Conservation (phyloP, 192 early-diverging fungal species). For the Umbelopsis ramanniana region DNA sequence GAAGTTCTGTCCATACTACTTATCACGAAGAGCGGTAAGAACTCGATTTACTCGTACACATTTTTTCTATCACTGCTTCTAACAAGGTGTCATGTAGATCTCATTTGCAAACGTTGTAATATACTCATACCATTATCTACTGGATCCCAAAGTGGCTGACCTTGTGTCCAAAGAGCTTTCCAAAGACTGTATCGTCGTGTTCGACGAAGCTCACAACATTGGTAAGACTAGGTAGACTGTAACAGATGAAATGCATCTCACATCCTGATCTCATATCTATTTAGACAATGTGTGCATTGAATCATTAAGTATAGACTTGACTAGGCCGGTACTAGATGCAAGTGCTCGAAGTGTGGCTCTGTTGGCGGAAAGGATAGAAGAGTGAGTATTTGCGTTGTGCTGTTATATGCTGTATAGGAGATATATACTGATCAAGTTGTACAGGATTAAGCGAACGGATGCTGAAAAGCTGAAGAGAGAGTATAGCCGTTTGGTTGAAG, state of each 20-base stretch:
- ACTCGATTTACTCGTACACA: neutral
- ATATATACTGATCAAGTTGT: neutral
- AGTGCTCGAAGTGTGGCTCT: constrained; percentile 79
- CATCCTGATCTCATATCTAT: neutral
- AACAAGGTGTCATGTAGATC: constrained; percentile 51
- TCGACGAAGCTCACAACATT: constrained; percentile 99
- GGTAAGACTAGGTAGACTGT: constrained; percentile 50
- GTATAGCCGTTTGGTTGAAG: constrained; percentile 90
- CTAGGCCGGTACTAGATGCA: constrained; percentile 86
- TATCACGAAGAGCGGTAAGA: constrained; percentile 80
- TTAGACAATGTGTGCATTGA: constrained; percentile 99
- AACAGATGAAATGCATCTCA: neutral
- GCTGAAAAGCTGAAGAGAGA: constrained; percentile 88
- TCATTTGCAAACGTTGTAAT: constrained; percentile 94
- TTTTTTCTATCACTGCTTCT: neutral
- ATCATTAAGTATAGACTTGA: constrained; percentile 93
- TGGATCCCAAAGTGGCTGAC: constrained; percentile 99
- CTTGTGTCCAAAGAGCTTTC: constrained; percentile 94
- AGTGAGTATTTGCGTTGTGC: constrained; percentile 46
- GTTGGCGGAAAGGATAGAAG: constrained; percentile 73
- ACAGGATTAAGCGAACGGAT: constrained; percentile 83
- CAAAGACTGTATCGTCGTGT: constrained; percentile 96
- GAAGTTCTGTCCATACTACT: constrained; percentile 92
- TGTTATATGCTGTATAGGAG: neutral
- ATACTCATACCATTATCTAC: constrained; percentile 98